Base-by-base conservation (phyloP, 805 yeast species). In the Monosporozyma solicola region DNA sequence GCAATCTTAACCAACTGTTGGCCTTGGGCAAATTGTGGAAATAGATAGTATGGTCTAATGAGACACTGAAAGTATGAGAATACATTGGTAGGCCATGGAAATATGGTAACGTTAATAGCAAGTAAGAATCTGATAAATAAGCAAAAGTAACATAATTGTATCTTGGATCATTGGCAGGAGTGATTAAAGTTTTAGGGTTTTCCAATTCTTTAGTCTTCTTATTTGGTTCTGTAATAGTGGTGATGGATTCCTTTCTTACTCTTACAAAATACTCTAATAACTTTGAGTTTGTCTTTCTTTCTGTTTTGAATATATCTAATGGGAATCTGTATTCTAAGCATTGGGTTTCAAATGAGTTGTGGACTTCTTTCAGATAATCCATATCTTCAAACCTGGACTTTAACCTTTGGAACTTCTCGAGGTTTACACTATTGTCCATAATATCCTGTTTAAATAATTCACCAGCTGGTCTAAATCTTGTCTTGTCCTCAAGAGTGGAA, bases 31-130 rank as follows among this genome's bases (percentile, higher is more conserved):
- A 48, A 33, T 74, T 78, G 61, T 83, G 87, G 70, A 85, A 83
- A 64, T 82, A 82, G 33, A 86, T 75, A 0, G 82, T 68, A 61
- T 85, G 90, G 58, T 84, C 90, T 56, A 85, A 65, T 24, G 86
- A 80, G 3, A 82, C 83, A 15, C 82, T 77, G 56, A 80, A 75
- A 39, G 73, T 74, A 16, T 78, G 72, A 22, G 76, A 71, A 54
- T 72, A 73, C 63, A 76, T 61, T 24, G 74, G 75, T 44, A 75
- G 65, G 51, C 78, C 64, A 52, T 81, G 75, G 51, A 78, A 68
- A 54, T 84, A 74, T 58, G 79, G 80, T 35, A 80, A 69, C 2
- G 82, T 66, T 13, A 78, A 72, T 49, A 84, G 64, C 53, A 79
- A 75, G 53, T 78, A 74, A 13, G 82, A 74, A 61, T 84, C 89